Evolutionary conservation across 768 basidiomycete genomes (phyloP).

Genomic region (Phallus indusiatus): DNA sequence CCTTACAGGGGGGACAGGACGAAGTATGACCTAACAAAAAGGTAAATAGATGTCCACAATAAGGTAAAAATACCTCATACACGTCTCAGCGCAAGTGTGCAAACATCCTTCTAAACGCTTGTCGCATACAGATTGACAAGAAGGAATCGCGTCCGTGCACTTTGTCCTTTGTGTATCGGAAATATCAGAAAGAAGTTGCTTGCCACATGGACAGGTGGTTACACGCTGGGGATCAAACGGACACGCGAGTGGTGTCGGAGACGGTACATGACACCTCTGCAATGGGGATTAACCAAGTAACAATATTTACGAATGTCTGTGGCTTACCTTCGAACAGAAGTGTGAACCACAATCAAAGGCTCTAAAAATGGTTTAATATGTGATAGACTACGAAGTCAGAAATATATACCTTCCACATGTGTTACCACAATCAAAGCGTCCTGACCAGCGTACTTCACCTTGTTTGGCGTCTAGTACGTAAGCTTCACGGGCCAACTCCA

Average conservation of each 20-base stretch:
- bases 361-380: constrained; percentile 17
- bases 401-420: constrained; percentile 45
- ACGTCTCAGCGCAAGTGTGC: constrained; percentile 60
- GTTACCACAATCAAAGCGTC: constrained; percentile 51
- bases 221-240: constrained; percentile 64
- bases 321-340: constrained; percentile 43
- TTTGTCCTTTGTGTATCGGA: constrained; percentile 19
- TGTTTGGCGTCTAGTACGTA: constrained; percentile 29
- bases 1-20: constrained; percentile 69
- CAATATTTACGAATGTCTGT: constrained; percentile 3
- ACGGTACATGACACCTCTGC: constrained; percentile 62
- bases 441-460: constrained; percentile 49
- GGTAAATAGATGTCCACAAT: background rate
- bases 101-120: constrained; percentile 56
- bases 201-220: constrained; percentile 77
- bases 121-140: constrained; percentile 60
- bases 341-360: constrained; percentile 76
- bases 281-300: constrained; percentile 10
- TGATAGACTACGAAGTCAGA: background rate
- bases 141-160: constrained; percentile 75
- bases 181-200: constrained; percentile 28
- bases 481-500: constrained; percentile 44
- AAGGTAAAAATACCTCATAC: constrained; percentile 21
- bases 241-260: constrained; percentile 46
- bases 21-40: constrained; percentile 45